Conservation (phyloP, 805 yeast genomes). For the Starmerella bombi region DNA sequence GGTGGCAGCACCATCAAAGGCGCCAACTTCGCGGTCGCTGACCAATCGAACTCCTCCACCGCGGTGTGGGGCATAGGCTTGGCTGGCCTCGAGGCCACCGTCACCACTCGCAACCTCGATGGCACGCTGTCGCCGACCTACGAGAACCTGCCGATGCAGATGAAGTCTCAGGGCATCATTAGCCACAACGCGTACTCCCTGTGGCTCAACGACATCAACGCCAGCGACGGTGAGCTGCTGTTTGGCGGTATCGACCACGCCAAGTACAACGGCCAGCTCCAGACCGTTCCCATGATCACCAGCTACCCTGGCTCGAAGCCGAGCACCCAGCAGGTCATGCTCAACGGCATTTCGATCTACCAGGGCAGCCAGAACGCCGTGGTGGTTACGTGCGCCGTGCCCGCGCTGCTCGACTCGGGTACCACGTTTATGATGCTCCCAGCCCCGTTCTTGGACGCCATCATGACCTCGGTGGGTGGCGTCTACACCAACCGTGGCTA, state of each 20-base stretch:
- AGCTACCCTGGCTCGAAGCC: slow-evolving; percentile 12
- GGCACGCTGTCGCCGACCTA: slow-evolving; percentile 21
- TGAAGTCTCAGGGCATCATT: slow-evolving; percentile 33
- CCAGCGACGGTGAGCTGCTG: slow-evolving; percentile 29
- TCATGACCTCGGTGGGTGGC: slow-evolving; percentile 31
- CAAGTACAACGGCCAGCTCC: slow-evolving; percentile 31
- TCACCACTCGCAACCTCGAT: slow-evolving; percentile 19
- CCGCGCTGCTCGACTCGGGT: slow-evolving; percentile 42
- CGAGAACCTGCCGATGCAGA: slow-evolving; percentile 26
- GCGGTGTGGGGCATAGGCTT: slow-evolving; percentile 38
- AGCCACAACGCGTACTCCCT: slow-evolving; percentile 34
- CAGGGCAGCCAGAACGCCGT: slow-evolving; percentile 8
- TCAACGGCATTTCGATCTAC: slow-evolving; percentile 14
- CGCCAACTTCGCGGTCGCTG: slow-evolving; percentile 64
- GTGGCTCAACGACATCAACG: slow-evolving; percentile 30
- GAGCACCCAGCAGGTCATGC: slow-evolving; percentile 10
- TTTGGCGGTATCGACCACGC: slow-evolving; percentile 36
- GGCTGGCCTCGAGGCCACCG: slow-evolving; percentile 26
- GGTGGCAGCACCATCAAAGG: slow-evolving; percentile 38
- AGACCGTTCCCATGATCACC: slow-evolving; percentile 26
- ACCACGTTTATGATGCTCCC: slow-evolving; percentile 40
- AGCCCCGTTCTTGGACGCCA: slow-evolving; percentile 20
- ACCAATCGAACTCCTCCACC: slow-evolving; percentile 45
- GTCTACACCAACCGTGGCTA: slow-evolving; percentile 29
- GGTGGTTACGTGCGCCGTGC: slow-evolving; percentile 10